phyloP scores from a whole-genome alignment of 2,329 filamentous ascomycete genomes.

The Neofusicoccum ribis region DNA sequence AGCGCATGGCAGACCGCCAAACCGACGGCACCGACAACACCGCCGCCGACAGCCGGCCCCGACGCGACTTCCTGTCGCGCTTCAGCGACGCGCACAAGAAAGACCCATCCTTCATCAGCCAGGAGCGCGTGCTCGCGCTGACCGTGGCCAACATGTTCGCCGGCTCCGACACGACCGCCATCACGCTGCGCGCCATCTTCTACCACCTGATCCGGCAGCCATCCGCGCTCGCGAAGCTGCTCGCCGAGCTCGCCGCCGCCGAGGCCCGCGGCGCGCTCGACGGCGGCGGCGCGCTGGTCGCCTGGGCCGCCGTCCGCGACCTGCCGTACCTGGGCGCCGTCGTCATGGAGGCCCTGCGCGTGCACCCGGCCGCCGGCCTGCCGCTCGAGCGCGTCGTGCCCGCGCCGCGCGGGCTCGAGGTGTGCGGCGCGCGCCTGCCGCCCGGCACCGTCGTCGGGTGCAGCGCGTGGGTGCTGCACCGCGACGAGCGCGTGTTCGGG shows the following conservation, averaged over 20 bases:
- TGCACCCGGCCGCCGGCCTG: slow-evolving; percentile 52
- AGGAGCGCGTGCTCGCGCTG: neutral
- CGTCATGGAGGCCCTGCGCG: slow-evolving; percentile 53
- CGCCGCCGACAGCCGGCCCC: neutral
- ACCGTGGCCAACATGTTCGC: slow-evolving; percentile 11
- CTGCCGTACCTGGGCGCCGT: slow-evolving; percentile 52
- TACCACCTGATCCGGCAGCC: slow-evolving; percentile 38
- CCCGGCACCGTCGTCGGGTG: slow-evolving; percentile 9
- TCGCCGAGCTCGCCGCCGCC: slow-evolving; percentile 30
- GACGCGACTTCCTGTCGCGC: slow-evolving; percentile 6
- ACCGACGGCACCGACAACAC: neutral
- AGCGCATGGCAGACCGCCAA: slow-evolving; percentile 20
- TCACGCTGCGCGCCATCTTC: slow-evolving; percentile 37
- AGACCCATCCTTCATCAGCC: neutral
- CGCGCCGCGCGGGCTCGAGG: slow-evolving; percentile 34
- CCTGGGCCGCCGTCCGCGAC: slow-evolving; percentile 1
- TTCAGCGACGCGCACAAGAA: neutral
- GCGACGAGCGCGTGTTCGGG: slow-evolving; percentile 3
- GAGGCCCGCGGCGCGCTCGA: neutral
- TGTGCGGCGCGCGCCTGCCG: neutral
- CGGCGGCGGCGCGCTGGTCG: too few species aligned
- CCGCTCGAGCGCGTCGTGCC: slow-evolving; percentile 54
- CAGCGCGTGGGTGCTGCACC: slow-evolving; percentile 15
- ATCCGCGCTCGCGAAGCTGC: slow-evolving; percentile 24
- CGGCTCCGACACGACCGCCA: slow-evolving; percentile 22